Evolutionary conservation across 768 basidiomycete genomes (phyloP), one percentile per base, ranked within the genome.

Genomic region (Phanerochaete sordida): DNA sequence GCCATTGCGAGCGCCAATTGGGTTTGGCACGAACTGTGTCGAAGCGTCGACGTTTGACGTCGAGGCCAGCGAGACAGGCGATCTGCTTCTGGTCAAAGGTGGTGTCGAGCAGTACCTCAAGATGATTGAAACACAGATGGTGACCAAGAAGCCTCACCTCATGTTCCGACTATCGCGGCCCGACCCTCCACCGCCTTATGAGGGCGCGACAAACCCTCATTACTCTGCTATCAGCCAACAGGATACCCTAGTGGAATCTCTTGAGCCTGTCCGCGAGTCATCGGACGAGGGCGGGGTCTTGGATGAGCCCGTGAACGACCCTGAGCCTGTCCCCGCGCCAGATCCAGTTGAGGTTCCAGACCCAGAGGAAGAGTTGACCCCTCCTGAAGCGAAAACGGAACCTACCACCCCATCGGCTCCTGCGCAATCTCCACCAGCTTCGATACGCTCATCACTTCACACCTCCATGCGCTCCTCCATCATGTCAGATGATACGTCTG

Each of bases 31-130:
- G 66, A 71, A 74, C 23, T 78, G 75, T 59, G 74, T 77, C 24
- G 84, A 83, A 60, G 80, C 85, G 1, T 86, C 88, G 1, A 85
- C 86, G 7, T 88, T 91, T 68, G 88, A 91, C 66, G 70, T 91
- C 45, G 89, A 89, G 68, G 66, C 82, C 47, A 82, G 75, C 56
- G 80, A 78, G n/a, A 77, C 80, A 13, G 79, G 81, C 12, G 88
- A 93, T 69, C 66, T 89, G 44, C 73, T 90, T 33, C 77, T 78
- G 21, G 79, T 84, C 11, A 79, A 81, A 50, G 84, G 84, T 16
- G 88, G 84, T 0, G 81, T 88, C 31, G 86, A 90, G 65, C 79
- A 82, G 46, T 89, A 87, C 68, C 70, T 91, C 46, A 83, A 79
- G 71, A 78, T 84, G 76, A 75, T 82, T 43, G 82, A 80, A 58